phyloP scores from a whole-genome alignment of 169 alveolate species.

The Cytauxzoon felis region DNA sequence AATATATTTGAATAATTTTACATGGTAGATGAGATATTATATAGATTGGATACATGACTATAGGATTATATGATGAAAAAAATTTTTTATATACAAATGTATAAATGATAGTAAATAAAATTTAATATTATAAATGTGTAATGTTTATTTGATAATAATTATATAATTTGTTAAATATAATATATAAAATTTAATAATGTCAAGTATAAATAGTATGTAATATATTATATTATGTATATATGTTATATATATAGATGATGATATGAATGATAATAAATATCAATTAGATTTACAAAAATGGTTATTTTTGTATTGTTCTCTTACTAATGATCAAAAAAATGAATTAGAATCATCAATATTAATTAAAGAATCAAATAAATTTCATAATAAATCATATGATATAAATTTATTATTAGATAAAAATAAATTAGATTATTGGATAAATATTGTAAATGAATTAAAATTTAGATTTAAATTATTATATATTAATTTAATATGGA shows the following conservation, averaged over 20 bases:
- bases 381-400: neutral
- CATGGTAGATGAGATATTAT: too few species aligned
- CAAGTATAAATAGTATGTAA: neutral
- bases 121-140: too few species aligned
- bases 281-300: constrained; percentile 15
- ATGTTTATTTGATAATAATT: neutral
- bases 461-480: constrained; percentile 6
- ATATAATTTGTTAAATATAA: neutral
- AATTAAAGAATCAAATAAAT: neutral
- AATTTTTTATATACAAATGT: too few species aligned
- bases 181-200: neutral
- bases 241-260: neutral
- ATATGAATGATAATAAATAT: neutral
- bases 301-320: constrained; percentile 33
- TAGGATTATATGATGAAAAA: too few species aligned
- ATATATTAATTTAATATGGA: constrained; percentile 23
- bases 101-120: too few species aligned
- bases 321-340: constrained; percentile 42
- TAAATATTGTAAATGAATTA: constrained; percentile 13
- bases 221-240: neutral
- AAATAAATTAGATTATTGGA: neutral
- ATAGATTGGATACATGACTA: too few species aligned
- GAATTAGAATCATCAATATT: constrained; percentile 12
- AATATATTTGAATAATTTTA: too few species aligned
- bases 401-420: neutral